Conservation (phyloP, 176 grass and related monocot species). For the Carex littledalei region DNA sequence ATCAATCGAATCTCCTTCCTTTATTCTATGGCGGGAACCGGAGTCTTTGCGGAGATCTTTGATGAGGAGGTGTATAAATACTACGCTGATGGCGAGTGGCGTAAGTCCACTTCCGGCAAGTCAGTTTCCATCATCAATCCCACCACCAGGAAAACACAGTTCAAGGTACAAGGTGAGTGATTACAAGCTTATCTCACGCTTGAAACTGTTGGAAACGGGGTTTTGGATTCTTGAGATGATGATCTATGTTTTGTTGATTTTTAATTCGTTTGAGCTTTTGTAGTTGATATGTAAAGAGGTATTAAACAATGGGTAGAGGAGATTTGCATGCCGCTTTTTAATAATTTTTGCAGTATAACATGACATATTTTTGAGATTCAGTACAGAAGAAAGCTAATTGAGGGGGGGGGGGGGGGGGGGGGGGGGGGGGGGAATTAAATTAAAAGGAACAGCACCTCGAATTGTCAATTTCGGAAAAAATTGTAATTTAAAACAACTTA, state of each 20-base stretch:
- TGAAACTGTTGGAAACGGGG: not conserved
- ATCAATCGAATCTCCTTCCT: not conserved
- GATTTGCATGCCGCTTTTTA: not conserved
- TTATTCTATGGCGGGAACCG: conserved; percentile 48
- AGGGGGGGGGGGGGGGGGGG: not conserved
- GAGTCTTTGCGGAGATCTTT: conserved; percentile 60
- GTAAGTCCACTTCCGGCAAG: conserved; percentile 66
- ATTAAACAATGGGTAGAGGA: not conserved
- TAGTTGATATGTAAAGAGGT: not conserved
- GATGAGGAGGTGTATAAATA: conserved; percentile 81
- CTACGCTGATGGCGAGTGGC: conserved; percentile 92
- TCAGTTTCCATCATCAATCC: conserved; percentile 92
- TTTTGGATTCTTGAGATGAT: not conserved
- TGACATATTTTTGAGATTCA: not conserved
- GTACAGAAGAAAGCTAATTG: not conserved
- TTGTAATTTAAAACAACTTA: not conserved
- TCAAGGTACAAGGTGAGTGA: conserved; percentile 70
- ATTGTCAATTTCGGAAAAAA: not conserved
- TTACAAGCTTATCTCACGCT: not conserved
- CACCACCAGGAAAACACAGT: conserved; percentile 74
- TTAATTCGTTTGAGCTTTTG: not conserved
- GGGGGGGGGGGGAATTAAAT: not conserved
- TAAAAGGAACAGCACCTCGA: not conserved
- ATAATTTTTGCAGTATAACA: not conserved
- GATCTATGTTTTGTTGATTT: not conserved